These are phyloP conservation scores for Stephania yunnanensis DNA, from an alignment of 164 flowering plant genomes.

Conservation along the genomic window DNA sequence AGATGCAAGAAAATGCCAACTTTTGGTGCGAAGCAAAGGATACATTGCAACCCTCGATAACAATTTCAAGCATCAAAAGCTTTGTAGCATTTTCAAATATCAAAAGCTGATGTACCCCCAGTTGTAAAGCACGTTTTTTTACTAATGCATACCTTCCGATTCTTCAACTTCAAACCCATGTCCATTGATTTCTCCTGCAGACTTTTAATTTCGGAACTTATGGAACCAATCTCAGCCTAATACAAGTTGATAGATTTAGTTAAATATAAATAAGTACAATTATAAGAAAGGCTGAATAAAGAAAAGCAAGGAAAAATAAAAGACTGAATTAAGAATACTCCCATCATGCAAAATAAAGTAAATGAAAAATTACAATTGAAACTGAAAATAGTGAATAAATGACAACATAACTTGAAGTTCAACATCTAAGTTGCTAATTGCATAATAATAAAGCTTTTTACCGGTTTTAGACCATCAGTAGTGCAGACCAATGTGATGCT, in stretches of 20 bases:
- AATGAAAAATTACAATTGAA: not conserved
- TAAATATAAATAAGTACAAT: conserved; percentile 6
- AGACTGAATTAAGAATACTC: conserved; percentile 5
- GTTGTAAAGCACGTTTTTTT: not conserved
- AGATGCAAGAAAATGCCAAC: not conserved
- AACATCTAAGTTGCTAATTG: not conserved
- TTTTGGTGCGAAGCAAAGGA: not conserved
- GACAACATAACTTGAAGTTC: not conserved
- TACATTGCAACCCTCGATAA: not conserved
- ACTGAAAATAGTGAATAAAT: not conserved
- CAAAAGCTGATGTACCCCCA: no score
- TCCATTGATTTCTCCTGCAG: conserved; percentile 99
- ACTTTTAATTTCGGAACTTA: conserved; percentile 91
- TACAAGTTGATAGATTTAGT: conserved; percentile 10
- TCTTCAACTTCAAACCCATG: conserved; percentile 95
- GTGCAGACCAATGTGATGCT: not conserved
- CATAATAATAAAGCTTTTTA: not conserved
- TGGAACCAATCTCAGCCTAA: conserved; percentile 96
- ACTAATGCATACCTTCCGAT: conserved; percentile 71
- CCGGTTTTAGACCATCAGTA: not conserved
- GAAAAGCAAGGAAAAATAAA: no score
- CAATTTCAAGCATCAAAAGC: not conserved
- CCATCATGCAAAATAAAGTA: not conserved
- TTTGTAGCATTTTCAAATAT: not conserved
- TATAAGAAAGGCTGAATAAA: not conserved